Percentiles rank a stretch among this genome's conserved stretches.
These are phyloP conservation scores for Astragalus membranaceus DNA, from an alignment of 306 rosid species.

Conservation along the genomic window DNA sequence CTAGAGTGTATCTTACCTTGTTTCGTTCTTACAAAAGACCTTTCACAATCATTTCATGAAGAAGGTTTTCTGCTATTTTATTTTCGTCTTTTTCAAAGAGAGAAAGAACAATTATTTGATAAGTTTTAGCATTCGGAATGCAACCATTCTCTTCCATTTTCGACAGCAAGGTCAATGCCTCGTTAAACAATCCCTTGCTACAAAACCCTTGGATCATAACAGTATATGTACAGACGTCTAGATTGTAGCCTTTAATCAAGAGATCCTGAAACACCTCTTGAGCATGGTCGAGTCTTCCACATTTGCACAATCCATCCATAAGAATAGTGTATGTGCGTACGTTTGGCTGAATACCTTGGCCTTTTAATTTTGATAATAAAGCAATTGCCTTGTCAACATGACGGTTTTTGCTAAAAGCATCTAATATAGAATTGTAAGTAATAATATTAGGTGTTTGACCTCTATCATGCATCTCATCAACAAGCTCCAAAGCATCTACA, in stretches of 20 bases:
- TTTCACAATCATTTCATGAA: background rate
- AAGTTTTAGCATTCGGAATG: background rate
- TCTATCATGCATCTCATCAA: background rate
- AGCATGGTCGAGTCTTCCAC: background rate
- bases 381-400: background rate
- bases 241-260: background rate
- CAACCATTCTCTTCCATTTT: background rate
- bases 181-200: background rate
- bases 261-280: background rate
- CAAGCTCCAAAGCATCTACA: background rate
- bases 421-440: background rate
- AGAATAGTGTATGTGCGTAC: background rate
- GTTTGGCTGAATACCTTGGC: background rate
- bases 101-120: background rate
- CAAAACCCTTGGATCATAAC: background rate
- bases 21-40: background rate
- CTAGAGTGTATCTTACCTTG: background rate
- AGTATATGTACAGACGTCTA: background rate
- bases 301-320: background rate
- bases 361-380: background rate
- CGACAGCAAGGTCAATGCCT: background rate
- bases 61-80: background rate
- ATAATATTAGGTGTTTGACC: background rate
- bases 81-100: background rate
- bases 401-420: background rate